Percentiles rank a stretch among this genome's conserved stretches.
Conservation (phyloP, 129 eudicot species). For the carrot (Daucus carota) region DH1_v3.0 NC_030385.2:584501-585000, state of each 20-base stretch:
- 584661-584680: neutral
- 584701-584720: neutral
- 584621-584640: neutral
- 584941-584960: conserved; percentile 50
- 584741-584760: neutral
- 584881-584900: conserved; percentile 81
- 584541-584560: neutral
- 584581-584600: neutral
- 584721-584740: neutral
- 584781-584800: neutral
- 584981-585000: conserved; percentile 16
- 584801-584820: neutral
- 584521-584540: neutral
- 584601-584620: neutral
- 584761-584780: neutral
- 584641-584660: neutral
- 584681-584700: neutral
- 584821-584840: conserved; percentile 19
- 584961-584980: conserved; percentile 19
- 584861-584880: conserved; percentile 80
- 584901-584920: conserved; percentile 62
- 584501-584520: neutral
- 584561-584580: neutral
- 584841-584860: conserved; percentile 91
- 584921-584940: conserved; percentile 97